Evolutionary conservation across 345 rosid genomes (phyloP).

Genomic region (Citropsis articulata): DNA sequence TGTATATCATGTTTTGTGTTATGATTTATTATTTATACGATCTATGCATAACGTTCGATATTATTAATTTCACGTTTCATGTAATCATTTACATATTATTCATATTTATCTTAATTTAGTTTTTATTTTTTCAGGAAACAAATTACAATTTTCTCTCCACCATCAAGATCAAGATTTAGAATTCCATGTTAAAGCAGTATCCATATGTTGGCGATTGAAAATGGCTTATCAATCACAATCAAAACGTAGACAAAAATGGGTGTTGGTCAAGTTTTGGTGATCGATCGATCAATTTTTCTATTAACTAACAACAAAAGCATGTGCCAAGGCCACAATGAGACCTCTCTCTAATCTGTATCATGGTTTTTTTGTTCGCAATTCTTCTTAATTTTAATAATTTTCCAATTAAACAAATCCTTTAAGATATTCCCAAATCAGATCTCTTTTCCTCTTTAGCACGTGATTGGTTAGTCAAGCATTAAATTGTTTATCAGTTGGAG

Average conservation of each 20-base stretch:
- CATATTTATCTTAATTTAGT: no score
- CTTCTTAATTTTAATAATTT: not conserved
- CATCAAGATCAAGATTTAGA: not conserved
- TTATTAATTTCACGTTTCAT: no score
- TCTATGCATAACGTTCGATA: no score
- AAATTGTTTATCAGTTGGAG: not conserved
- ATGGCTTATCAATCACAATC: not conserved
- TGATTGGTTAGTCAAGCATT: not conserved
- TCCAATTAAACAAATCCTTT: not conserved
- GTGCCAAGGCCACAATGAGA: constrained; percentile 8
- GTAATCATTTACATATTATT: no score
- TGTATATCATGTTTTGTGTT: not conserved
- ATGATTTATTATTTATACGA: no score
- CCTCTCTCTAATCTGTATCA: not conserved
- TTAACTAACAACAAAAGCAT: constrained; percentile 7
- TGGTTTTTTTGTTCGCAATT: not conserved
- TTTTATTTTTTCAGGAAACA: no score
- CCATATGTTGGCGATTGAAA: not conserved
- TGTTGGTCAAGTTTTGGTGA: not conserved
- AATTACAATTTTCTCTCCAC: not conserved
- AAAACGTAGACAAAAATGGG: not conserved
- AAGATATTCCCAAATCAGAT: constrained; percentile 6
- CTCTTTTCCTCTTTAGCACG: not conserved
- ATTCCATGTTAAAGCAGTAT: not conserved
- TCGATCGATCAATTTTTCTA: not conserved